Base-by-base conservation (phyloP, 208 protist genomes). In the Wallacemonas rigidus region DNA sequence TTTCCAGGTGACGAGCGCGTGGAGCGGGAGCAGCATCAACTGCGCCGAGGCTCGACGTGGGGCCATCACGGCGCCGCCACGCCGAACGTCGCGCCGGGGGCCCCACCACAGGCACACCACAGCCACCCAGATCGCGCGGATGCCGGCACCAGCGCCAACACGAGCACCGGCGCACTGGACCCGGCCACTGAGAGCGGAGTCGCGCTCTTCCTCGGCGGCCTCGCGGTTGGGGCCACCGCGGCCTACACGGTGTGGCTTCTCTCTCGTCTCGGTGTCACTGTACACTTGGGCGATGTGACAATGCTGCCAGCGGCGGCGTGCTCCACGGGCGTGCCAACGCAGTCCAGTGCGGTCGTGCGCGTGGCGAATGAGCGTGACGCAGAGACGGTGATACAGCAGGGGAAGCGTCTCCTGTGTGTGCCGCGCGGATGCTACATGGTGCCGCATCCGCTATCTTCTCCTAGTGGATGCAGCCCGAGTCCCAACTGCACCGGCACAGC, bases 161-260 rank as follows among this genome's bases (percentile, higher is more conserved):
- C 26, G 26, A 26, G 26, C 26, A 26, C 26, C 26, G 26, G 26
- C 26, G 26, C 26, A 26, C 26, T 26, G 26, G 26, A 26, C 26
- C 26, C 26, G 26, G 26, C 26, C 0, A 26, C 45, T 6, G 45
- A 50, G 45, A 12, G 8, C 5, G 36, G 35, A 4, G 60, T 55
- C 40, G 54, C 17, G 50, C 8, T 83, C 11, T 87, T 87, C 64
- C 51, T 83, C 41, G 82, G 82, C 45, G 82, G 82, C n/a, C 69
- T 87, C 14, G 43, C 71, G 2, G 40, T 57, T 12, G 78, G 75
- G 35, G 78, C 68, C 0, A 67, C 63, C 35, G 44, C 48, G 26
- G 61, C 63, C 35, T 87, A 80, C 70, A 60, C 80, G 14, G 74
- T 72, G 6, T 87, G 82, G 82, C n/a, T 81, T n/a, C 77, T 87